Evolutionary conservation across 1,139 yeast species (phyloP).

Genomic region (Zygosaccharomyces sapae): DNA sequence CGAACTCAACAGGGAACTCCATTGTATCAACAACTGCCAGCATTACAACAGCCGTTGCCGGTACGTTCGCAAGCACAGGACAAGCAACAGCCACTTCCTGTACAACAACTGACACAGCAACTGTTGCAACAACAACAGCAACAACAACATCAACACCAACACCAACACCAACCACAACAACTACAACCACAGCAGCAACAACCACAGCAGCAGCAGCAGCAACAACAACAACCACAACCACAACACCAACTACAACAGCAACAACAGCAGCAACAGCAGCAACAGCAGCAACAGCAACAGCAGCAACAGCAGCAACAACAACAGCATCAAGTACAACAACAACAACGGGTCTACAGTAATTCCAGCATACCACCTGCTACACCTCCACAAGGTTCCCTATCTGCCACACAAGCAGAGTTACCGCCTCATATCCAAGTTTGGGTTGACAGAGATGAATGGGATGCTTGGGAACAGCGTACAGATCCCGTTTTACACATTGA

Average conservation of each 20-base stretch:
- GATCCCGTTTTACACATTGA: conserved; percentile 94
- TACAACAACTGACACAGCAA: conserved; percentile 7
- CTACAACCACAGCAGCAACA: conserved; percentile 3
- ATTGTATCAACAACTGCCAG: conserved; percentile 3
- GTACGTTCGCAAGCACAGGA: conserved; percentile 11
- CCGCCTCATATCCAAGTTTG: conserved; percentile 69
- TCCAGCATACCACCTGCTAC: conserved; percentile 10
- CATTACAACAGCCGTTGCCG: conserved; percentile 6
- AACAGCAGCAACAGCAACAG: conserved; percentile 13
- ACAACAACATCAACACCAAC: no score
- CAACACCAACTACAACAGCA: no score
- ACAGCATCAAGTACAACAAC: conserved; percentile 6
- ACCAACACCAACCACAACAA: no score
- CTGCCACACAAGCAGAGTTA: conserved; percentile 40
- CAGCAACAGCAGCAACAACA: conserved; percentile 8
- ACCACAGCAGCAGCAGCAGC: conserved; percentile 4
- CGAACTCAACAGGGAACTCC: conserved; percentile 11
- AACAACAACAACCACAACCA: not conserved
- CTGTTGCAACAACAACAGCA: not conserved
- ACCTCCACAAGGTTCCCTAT: conserved; percentile 11
- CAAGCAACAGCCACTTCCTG: conserved; percentile 12
- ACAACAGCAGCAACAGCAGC: conserved; percentile 1
- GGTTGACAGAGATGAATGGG: conserved; percentile 93
- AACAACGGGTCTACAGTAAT: conserved; percentile 13
- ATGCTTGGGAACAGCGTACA: conserved; percentile 73